Base-by-base conservation (phyloP, 352 stramenopile species). In the Phytophthora pini region DNA sequence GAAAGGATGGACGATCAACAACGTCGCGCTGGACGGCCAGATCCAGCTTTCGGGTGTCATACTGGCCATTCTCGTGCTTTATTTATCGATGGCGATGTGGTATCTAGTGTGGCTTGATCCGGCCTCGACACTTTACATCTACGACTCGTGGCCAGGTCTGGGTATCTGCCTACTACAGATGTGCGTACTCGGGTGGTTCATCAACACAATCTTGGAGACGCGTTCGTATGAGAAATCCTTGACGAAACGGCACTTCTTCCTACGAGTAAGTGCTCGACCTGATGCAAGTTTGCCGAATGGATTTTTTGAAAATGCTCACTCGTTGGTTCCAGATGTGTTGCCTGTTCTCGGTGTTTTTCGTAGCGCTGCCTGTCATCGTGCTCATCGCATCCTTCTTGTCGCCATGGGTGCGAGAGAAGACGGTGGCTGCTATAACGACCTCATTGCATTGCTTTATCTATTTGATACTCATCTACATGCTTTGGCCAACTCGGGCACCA, bases 1-100 rank as follows among this genome's bases (percentile, higher is more conserved):
- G 1, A 92, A 94, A 53, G 83, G 83, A 1, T 94, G 85, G 86
- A 94, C 86, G 6, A 92, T 94, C 72, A 92, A 86, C 55, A 75
- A 70, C 31, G 76, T 92, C 7, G 56, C 57, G 13, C 72, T 92
- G 22, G 68, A 90, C 17, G 82, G 82, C 0, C 86, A 89, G 39
- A 79, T 88, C 48, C 77, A 85, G 70, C 79, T 92, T 27, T 88
- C 82, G 34, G 88, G 79, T 34, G 61, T 91, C 29, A 90, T 93
- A 54, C 27, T 89, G 45, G 39, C 68, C 4, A 76, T 88, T 57
- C 68, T 92, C 1, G 82, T 71, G 11, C 72, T 92, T 4, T 92
- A 94, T 58, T 41, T 92, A 47, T 89, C 78, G 10, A 83, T 92
- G 77, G 83, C 86, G 7, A 91, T 91, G 83, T 92, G 76, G 80